Base-by-base conservation (phyloP, 768 basidiomycete species). In the Tylopilus vinaceipallidus region DNA sequence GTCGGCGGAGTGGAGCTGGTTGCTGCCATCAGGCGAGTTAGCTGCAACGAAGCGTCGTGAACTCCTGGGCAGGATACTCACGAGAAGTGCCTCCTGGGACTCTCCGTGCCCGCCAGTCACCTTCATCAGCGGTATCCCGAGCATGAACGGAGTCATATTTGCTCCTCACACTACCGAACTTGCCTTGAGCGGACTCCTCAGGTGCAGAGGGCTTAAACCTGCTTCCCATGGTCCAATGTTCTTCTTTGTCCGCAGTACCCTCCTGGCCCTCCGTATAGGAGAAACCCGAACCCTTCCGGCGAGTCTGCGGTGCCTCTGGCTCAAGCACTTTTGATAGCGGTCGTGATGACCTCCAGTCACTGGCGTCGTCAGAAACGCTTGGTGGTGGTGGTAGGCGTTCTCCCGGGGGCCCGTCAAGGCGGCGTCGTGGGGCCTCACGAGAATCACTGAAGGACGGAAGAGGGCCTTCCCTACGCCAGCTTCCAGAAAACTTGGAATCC, bases 401-500 rank as follows among this genome's bases (percentile, higher is more conserved):
- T 17, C 69, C 66, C 11, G 63, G 38, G 11, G 76, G 74, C 0
- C 77, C 80, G n/a, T 89, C 86, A 55, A 79, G 79, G 36, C 82
- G 82, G 50, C 86, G 81, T 34, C 84, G 82, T 20, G 84, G 79
- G 8, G 78, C 67, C 40, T 87, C 87, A 17, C 80, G 80, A 38
- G 80, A 75, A n/a, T 75, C 71, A n/a, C 74, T 74, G 2, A 76
- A 59, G 47, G 86, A 84, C 19, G 91, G 87, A 20, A 93, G 78
- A 41, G 94, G 95, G 0, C 88, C 91, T 14, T 91, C 85, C 49
- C 94, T 82, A 48, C 94, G 76, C 94, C 94, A 97, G 38, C 81
- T 83, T 17, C 75, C 82, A 42, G 89, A 82, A 55, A 92, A 92
- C 66, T 95, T 95, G 14, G 86, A 71, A 46, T 84, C 87, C 8